phyloP scores from a whole-genome alignment of 331 rosid genomes.

The Rhamnella rubrinervis region DNA sequence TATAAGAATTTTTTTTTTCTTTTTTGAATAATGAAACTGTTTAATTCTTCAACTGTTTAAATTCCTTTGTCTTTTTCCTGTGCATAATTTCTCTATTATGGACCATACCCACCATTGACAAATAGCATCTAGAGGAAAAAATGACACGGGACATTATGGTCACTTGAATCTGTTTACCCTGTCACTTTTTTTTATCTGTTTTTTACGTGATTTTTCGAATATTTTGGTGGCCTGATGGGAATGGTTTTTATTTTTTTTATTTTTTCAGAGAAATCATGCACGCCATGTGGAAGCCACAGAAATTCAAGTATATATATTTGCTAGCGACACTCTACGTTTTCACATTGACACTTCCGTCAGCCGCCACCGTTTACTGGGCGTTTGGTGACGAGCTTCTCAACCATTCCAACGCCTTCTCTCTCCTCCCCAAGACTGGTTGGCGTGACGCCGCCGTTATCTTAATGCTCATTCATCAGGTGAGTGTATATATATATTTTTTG shows the following conservation, averaged over 20 bases:
- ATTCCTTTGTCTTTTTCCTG: slow-evolving; percentile 16
- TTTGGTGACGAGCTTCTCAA: slow-evolving; percentile 84
- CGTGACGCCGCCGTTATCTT: slow-evolving; percentile 91
- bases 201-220: too few species aligned
- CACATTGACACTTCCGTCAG: slow-evolving; percentile 88
- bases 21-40: not conserved
- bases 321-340: slow-evolving; percentile 86
- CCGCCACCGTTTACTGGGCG: slow-evolving; percentile 92
- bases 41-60: not conserved
- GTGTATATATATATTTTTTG: not conserved
- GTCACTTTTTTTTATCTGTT: not conserved
- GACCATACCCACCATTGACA: not conserved
- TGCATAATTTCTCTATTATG: slow-evolving; percentile 6
- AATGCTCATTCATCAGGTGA: slow-evolving; percentile 96
- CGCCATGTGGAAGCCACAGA: slow-evolving; percentile 99
- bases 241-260: too few species aligned
- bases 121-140: not conserved
- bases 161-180: not conserved
- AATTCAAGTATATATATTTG: slow-evolving; percentile 88
- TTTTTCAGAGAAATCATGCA: slow-evolving; percentile 92
- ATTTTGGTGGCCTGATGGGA: too few species aligned
- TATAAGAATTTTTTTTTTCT: not conserved
- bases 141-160: slow-evolving; percentile 24
- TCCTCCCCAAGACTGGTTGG: slow-evolving; percentile 69
- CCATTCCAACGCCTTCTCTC: slow-evolving; percentile 91